phyloP scores from a whole-genome alignment of 352 stramenopile genomes.

The Phytophthora lateralis region DNA sequence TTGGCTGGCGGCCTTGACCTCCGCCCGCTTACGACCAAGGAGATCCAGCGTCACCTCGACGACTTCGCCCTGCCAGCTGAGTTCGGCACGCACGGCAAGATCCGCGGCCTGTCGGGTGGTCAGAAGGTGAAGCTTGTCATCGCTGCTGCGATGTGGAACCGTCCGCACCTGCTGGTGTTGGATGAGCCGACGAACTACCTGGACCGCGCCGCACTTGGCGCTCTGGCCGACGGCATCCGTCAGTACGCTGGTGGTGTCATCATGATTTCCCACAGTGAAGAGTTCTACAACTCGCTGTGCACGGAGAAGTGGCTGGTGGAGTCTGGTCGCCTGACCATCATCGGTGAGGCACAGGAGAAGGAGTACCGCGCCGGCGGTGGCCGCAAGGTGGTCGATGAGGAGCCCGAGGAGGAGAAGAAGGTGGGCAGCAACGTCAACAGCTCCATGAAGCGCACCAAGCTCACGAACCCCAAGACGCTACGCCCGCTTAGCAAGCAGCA shows the following conservation, averaged over 20 bases:
- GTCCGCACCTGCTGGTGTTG: slow-evolving; percentile 87
- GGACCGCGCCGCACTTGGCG: slow-evolving; percentile 68
- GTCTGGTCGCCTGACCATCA: slow-evolving; percentile 63
- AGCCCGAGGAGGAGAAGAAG: slow-evolving; percentile 53
- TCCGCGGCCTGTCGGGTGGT: slow-evolving; percentile 73
- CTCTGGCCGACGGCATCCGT: slow-evolving; percentile 69
- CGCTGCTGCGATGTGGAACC: slow-evolving; percentile 79
- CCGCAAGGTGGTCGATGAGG: slow-evolving; percentile 68
- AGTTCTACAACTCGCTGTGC: slow-evolving; percentile 85
- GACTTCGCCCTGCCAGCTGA: slow-evolving; percentile 74
- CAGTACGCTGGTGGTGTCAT: slow-evolving; percentile 74
- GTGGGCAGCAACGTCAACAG: slow-evolving; percentile 51
- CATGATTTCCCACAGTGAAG: slow-evolving; percentile 85
- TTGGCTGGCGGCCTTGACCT: slow-evolving; percentile 60
- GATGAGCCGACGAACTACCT: slow-evolving; percentile 92
- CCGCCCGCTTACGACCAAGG: slow-evolving; percentile 66
- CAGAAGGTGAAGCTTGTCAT: slow-evolving; percentile 88
- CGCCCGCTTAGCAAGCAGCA: slow-evolving; percentile 73
- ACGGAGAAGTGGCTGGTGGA: slow-evolving; percentile 81
- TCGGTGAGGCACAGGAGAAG: slow-evolving; percentile 74
- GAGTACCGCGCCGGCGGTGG: slow-evolving; percentile 71
- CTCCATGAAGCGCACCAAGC: slow-evolving; percentile 67
- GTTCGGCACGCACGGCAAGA: slow-evolving; percentile 84
- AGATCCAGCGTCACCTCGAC: slow-evolving; percentile 79
- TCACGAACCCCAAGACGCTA: slow-evolving; percentile 76